Base-by-base conservation (phyloP, 495 filamentous ascomycete species). In the Xylaria nigripes region DNA sequence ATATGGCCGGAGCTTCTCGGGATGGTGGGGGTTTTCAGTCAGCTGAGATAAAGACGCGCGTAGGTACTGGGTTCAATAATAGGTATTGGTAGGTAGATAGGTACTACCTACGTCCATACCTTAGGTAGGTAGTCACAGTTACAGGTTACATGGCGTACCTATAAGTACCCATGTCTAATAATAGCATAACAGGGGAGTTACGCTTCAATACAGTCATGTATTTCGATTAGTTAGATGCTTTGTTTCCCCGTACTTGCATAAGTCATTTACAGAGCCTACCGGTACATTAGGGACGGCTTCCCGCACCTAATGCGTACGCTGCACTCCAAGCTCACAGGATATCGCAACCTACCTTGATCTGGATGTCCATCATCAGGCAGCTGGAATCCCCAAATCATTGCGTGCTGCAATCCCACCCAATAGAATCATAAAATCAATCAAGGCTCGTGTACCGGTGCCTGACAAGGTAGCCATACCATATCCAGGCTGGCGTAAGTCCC, bases 291-390 rank as follows among this genome's bases (percentile, higher is more conserved):
- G n/a, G n/a, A n/a, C n/a, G n/a, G n/a, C n/a, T 29, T 9, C 25
- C 25, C 4, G 32, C 5, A 36, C 6, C 32, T 2, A 13, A 36
- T 2, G 10, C 32, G 32, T 2, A 36, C 32, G 32, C 15, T 12
- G 32, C 15, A 12, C 32, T 36, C 32, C 15, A 36, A 12, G 10
- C 32, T 6, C 32, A 36, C 25, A 36, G 32, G 32, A 24, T 30
- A 34, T 40, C 48, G 47, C 32, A 38, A 30, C 24, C 30, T 38
- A 49, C 38, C 48, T 32, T n/a, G n/a, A n/a, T n/a, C n/a, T n/a
- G n/a, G 22, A 34, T 43, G 40, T n/a, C n/a, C n/a, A 25, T 45
- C 34, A 52, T 45, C 41, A 52, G 34, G 24, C 50, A 44, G 4
- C 42, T 16, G 24, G 10, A 45, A 51, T 8, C 15, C 25, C 44